phyloP scores from a whole-genome alignment of 1,284 basidiomycete genomes.

The Ceratobasidium sp. region DNA sequence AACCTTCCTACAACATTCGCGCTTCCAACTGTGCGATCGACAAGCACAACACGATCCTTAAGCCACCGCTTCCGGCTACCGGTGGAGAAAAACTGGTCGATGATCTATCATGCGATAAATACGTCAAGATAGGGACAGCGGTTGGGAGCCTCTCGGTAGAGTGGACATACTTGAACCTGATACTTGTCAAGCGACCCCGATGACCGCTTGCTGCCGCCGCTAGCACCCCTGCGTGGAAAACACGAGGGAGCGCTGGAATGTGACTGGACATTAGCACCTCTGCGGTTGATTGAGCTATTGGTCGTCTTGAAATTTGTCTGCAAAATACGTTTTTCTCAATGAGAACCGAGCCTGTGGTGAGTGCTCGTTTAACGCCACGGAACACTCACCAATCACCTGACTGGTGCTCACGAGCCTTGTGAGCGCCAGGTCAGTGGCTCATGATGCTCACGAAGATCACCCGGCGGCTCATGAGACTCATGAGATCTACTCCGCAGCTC shows the following conservation, averaged over 20 bases:
- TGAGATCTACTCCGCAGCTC: no score
- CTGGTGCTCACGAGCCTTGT: no score
- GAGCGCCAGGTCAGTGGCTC: no score
- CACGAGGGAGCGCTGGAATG: not conserved
- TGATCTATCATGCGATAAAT: constrained; percentile 1
- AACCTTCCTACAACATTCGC: not conserved
- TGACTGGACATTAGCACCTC: not conserved
- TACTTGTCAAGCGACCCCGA: not conserved
- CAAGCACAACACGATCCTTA: not conserved
- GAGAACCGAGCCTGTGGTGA: no score
- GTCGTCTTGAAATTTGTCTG: not conserved
- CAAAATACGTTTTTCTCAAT: no score
- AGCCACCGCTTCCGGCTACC: constrained; percentile 7
- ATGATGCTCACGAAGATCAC: no score
- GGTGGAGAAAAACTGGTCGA: not conserved
- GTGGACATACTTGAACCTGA: not conserved
- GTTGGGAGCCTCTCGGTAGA: not conserved
- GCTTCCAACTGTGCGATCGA: constrained; percentile 4
- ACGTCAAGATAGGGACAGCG: not conserved
- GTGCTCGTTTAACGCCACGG: no score
- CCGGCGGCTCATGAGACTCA: no score
- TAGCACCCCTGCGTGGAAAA: not conserved
- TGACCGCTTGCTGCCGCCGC: not conserved
- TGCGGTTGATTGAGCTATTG: not conserved
- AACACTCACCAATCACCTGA: no score